Percentiles rank a stretch among this genome's conserved stretches.
Conservation (phyloP, 2,329 filamentous ascomycete genomes). For the Alternaria consortialis region DNA sequence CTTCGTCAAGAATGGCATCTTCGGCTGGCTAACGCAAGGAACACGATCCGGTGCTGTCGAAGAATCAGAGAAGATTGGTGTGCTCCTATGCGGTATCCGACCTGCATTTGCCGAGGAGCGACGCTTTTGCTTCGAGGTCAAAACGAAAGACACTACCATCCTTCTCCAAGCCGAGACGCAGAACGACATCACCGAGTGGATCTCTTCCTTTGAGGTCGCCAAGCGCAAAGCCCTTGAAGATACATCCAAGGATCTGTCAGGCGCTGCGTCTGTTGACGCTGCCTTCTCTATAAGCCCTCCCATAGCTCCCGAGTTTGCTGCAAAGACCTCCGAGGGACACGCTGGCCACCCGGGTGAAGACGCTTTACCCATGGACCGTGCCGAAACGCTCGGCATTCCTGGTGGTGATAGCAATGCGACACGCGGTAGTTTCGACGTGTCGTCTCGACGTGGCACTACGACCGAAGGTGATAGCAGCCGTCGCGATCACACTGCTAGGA, state of each 20-base stretch:
- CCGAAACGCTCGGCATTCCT: conserved; percentile 71
- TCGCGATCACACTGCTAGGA: conserved; percentile 82
- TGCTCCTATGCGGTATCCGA: conserved; percentile 90
- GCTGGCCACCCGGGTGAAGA: conserved; percentile 65
- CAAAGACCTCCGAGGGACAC: conserved; percentile 76
- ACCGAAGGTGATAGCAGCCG: conserved; percentile 75
- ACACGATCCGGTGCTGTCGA: conserved; percentile 83
- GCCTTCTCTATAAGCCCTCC: conserved; percentile 94
- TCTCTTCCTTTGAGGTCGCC: conserved; percentile 89
- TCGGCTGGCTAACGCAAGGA: conserved; percentile 90
- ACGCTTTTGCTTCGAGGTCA: conserved; percentile 97
- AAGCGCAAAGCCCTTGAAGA: conserved; percentile 92
- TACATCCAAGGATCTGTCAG: conserved; percentile 61
- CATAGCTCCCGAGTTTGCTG: conserved; percentile 88
- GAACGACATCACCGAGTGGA: conserved; percentile 90
- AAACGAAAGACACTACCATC: conserved; percentile 92
- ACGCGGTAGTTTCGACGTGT: conserved; percentile 78
- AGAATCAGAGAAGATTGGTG: conserved; percentile 95
- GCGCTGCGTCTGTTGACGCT: conserved; percentile 65
- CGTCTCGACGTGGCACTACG: conserved; percentile 59
- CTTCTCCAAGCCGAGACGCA: conserved; percentile 94
- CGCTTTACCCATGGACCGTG: conserved; percentile 63
- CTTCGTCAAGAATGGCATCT: conserved; percentile 93
- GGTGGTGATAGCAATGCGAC: conserved; percentile 63
- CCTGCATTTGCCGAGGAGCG: conserved; percentile 92